These are phyloP conservation scores for Alternaria sp. DNA, from an alignment of 2,329 filamentous ascomycete genomes.

Conservation along the genomic window DNA sequence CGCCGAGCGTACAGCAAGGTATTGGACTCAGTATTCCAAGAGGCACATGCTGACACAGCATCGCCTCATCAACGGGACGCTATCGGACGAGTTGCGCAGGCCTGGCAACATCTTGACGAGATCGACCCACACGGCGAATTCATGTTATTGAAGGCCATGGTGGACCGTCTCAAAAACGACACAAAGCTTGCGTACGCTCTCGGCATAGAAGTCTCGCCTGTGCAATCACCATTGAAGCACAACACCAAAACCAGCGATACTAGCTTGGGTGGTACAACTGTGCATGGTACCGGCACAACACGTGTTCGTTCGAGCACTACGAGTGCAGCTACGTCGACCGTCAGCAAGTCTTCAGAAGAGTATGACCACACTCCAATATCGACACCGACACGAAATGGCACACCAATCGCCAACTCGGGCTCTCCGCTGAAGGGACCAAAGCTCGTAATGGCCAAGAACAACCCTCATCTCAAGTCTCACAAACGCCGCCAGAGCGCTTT, in stretches of 20 bases:
- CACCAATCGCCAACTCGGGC: constrained; percentile 40
- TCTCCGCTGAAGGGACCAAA: constrained; percentile 65
- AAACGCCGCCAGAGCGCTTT: constrained; percentile 60
- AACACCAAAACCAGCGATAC: constrained; percentile 42
- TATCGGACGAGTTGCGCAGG: constrained; percentile 81
- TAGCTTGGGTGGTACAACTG: constrained; percentile 43
- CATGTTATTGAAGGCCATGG: constrained; percentile 78
- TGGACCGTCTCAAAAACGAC: constrained; percentile 75
- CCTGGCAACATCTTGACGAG: constrained; percentile 82
- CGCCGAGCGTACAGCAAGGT: constrained; percentile 81
- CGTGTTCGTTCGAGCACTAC: constrained; percentile 43
- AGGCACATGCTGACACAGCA: constrained; percentile 81
- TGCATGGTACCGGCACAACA: constrained; percentile 43
- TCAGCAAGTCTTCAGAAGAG: constrained; percentile 31
- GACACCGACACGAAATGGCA: constrained; percentile 29
- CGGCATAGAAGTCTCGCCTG: constrained; percentile 45
- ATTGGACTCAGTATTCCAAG: constrained; percentile 81
- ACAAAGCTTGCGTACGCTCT: constrained; percentile 64
- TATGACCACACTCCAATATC: constrained; percentile 23
- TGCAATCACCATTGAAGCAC: constrained; percentile 35
- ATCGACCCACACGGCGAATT: constrained; percentile 91
- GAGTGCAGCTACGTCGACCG: constrained; percentile 18
- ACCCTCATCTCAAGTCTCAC: constrained; percentile 81
- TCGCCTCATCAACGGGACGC: constrained; percentile 79
- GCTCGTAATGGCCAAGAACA: constrained; percentile 78